These are phyloP conservation scores for Nigrospora sphaerica DNA, from an alignment of 2,329 filamentous ascomycete species.

Conservation along the genomic window DNA sequence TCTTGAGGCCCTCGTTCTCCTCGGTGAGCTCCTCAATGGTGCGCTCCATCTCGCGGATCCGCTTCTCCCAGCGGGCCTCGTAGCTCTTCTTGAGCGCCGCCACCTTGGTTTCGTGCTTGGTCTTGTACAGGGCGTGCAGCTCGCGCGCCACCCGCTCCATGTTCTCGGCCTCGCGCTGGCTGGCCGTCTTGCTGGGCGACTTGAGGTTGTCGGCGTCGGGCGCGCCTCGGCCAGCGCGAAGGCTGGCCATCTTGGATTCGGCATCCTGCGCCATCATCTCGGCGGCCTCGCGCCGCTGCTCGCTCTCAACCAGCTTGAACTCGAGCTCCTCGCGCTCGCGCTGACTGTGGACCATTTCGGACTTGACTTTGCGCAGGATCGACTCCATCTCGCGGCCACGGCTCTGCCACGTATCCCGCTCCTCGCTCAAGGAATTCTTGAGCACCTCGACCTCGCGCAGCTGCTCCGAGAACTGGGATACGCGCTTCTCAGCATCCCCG, in stretches of 20 bases:
- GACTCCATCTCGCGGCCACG: slow-evolving; percentile 80
- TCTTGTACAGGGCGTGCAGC: slow-evolving; percentile 87
- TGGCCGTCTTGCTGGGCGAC: slow-evolving; percentile 30
- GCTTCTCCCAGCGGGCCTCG: slow-evolving; percentile 85
- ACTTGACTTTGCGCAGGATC: slow-evolving; percentile 70
- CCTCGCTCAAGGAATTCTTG: slow-evolving; percentile 65
- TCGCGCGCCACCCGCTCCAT: slow-evolving; percentile 92
- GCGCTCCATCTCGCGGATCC: slow-evolving; percentile 68
- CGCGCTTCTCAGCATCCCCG: slow-evolving; percentile 83
- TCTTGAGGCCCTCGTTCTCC: slow-evolving; percentile 69
- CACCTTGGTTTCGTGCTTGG: slow-evolving; percentile 95
- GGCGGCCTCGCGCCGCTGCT: slow-evolving; percentile 65
- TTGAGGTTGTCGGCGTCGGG: slow-evolving; percentile 24
- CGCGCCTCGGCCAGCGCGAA: slow-evolving; percentile 54
- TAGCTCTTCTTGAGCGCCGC: slow-evolving; percentile 79
- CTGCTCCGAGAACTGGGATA: slow-evolving; percentile 77
- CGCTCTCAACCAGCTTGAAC: slow-evolving; percentile 67
- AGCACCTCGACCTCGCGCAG: slow-evolving; percentile 68
- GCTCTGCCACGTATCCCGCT: slow-evolving; percentile 78
- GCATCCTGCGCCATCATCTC: slow-evolving; percentile 72
- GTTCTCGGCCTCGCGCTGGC: slow-evolving; percentile 65
- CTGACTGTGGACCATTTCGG: slow-evolving; percentile 72
- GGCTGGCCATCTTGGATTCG: slow-evolving; percentile 67
- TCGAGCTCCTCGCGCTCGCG: slow-evolving; percentile 75
- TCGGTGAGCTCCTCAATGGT: slow-evolving; percentile 61